phyloP scores from a whole-genome alignment of 306 rosid genomes.

The Canavalia gladiata region DNA sequence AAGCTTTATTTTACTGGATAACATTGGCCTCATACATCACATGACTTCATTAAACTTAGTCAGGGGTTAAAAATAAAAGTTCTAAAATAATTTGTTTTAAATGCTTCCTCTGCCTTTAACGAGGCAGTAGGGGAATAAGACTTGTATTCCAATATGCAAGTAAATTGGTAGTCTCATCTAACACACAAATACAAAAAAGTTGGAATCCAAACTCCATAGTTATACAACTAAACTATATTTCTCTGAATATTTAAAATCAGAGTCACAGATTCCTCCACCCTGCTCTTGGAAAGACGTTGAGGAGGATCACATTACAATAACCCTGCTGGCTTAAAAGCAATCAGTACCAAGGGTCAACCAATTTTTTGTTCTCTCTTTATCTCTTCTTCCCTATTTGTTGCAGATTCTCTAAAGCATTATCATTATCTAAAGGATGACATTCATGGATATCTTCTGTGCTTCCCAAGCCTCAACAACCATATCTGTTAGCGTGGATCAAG shows the following conservation, averaged over 20 bases:
- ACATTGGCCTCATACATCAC: too few relatives aligned
- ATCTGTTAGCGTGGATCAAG: conserved; percentile 81
- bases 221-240: not conserved
- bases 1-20: too few relatives aligned
- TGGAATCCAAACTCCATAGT: conserved; percentile 18
- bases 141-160: not conserved
- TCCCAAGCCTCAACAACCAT: conserved; percentile 92
- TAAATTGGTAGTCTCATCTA: not conserved
- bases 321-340: conserved; percentile 36
- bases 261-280: not conserved
- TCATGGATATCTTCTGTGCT: conserved; percentile 74
- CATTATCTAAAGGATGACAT: conserved; percentile 67
- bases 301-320: not conserved
- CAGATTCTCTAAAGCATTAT: conserved; percentile 56
- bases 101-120: too few relatives aligned
- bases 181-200: not conserved
- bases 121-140: too few relatives aligned
- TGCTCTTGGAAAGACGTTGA: not conserved
- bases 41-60: too few relatives aligned
- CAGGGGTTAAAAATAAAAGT: too few relatives aligned
- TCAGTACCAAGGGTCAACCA: not conserved
- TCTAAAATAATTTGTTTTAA: too few relatives aligned
- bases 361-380: conserved; percentile 39
- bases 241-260: conserved; percentile 2
- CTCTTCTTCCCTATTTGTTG: conserved; percentile 38